Percentiles rank a stretch among this genome's conserved stretches.
These are phyloP conservation scores for Pezicula neosporulosa DNA, from an alignment of 2,329 filamentous ascomycete genomes.

Conservation along the genomic window DNA sequence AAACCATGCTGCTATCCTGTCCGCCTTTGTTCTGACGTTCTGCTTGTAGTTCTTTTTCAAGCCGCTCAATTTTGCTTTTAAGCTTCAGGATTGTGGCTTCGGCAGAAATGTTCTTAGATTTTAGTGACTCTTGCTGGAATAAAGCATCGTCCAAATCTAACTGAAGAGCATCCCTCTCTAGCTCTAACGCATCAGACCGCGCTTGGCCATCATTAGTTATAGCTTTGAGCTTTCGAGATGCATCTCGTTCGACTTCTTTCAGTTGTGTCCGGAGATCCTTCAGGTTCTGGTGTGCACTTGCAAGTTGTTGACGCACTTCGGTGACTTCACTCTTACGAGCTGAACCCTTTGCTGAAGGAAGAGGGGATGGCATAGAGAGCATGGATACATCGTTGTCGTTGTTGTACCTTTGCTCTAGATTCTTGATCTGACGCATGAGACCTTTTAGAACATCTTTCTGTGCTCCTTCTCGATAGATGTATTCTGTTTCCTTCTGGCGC, in stretches of 20 bases:
- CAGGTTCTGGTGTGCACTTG: constrained; percentile 55
- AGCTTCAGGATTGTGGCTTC: constrained; percentile 44
- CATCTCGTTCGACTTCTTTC: constrained; percentile 42
- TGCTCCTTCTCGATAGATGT: constrained; percentile 60
- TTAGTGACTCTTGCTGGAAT: constrained; percentile 38
- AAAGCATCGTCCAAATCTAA: constrained; percentile 39
- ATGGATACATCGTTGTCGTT: constrained; percentile 60
- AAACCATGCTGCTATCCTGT: constrained; percentile 52
- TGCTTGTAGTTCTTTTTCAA: constrained; percentile 45
- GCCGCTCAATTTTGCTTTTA: constrained; percentile 42
- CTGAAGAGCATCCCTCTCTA: constrained; percentile 22
- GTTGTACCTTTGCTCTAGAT: constrained; percentile 65
- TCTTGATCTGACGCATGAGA: constrained; percentile 61
- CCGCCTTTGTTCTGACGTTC: constrained; percentile 49
- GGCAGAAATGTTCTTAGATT: constrained; percentile 33
- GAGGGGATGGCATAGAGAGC: constrained; percentile 41
- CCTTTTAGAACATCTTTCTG: constrained; percentile 60
- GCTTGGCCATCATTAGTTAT: constrained; percentile 49
- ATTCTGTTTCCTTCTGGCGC: constrained; percentile 61
- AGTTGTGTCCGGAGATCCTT: constrained; percentile 51
- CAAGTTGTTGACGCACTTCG: constrained; percentile 57
- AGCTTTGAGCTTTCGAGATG: constrained; percentile 34
- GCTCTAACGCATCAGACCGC: constrained; percentile 34
- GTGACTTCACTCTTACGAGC: constrained; percentile 53
- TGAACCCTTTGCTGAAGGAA: constrained; percentile 46